These are phyloP conservation scores for Xylaria sp. DNA, from an alignment of 2,329 filamentous ascomycete genomes.

Conservation along the genomic window DNA sequence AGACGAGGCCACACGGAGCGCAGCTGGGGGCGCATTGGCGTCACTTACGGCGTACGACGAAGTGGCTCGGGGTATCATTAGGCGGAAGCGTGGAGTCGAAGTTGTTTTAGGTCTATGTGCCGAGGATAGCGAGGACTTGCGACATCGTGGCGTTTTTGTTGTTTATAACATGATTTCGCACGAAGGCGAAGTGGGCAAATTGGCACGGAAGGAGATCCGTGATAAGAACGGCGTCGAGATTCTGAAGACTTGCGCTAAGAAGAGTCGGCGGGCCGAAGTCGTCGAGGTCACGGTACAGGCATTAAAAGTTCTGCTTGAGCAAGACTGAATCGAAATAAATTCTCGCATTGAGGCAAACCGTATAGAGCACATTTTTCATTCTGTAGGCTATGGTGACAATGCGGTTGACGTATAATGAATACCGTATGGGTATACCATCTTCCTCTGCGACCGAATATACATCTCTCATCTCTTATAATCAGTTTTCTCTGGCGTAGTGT, in stretches of 20 bases:
- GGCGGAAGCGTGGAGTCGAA: constrained; percentile 76
- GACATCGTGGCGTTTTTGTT: constrained; percentile 79
- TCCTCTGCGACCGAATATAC: background rate
- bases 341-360: background rate
- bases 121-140: constrained; percentile 76
- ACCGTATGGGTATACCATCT: background rate
- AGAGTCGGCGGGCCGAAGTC: constrained; percentile 75
- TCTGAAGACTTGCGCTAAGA: constrained; percentile 76
- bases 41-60: constrained; percentile 83
- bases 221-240: constrained; percentile 72
- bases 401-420: background rate
- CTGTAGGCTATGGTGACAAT: background rate
- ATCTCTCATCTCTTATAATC: no score
- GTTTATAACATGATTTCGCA: constrained; percentile 77
- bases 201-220: constrained; percentile 69
- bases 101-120: constrained; percentile 84
- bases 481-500: no score
- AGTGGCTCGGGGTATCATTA: constrained; percentile 76
- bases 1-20: constrained; percentile 80
- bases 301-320: constrained; percentile 72
- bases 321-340: constrained; percentile 37
- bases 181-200: constrained; percentile 72
- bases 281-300: constrained; percentile 77
- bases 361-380: background rate
- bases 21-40: constrained; percentile 88